Evolutionary conservation across 352 stramenopile genomes (phyloP).

Genomic region (Ochromonadaceae sp.): DNA sequence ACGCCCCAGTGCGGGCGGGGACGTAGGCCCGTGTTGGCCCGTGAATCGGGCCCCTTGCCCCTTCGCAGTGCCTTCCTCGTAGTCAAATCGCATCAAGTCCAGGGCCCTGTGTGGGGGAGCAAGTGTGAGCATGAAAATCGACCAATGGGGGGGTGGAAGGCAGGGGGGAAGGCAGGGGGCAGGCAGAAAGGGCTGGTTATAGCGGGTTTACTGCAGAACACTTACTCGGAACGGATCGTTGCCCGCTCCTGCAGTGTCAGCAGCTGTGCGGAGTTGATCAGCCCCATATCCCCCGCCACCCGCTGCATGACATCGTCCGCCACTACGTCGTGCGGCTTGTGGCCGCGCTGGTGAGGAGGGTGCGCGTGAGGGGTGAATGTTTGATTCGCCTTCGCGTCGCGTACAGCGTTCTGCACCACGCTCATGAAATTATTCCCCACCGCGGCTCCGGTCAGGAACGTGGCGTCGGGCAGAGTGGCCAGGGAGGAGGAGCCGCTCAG

Average conservation of each 20-base stretch:
- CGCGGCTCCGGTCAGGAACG: not conserved
- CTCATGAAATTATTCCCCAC: not conserved
- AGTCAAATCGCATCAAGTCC: not conserved
- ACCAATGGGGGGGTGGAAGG: too few relatives aligned
- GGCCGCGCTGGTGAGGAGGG: not conserved
- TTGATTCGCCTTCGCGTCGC: not conserved
- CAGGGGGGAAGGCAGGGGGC: not conserved
- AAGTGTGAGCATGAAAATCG: too few relatives aligned
- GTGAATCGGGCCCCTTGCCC: not conserved
- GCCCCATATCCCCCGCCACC: conserved; percentile 2
- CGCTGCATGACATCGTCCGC: conserved; percentile 8
- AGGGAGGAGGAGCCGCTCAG: not conserved
- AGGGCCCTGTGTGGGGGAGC: too few relatives aligned
- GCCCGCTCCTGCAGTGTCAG: not conserved
- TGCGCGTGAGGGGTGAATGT: not conserved
- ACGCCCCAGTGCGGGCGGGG: not conserved
- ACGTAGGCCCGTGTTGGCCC: not conserved
- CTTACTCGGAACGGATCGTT: not conserved
- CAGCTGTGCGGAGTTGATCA: not conserved
- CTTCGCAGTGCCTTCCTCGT: not conserved
- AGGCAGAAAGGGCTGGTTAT: not conserved
- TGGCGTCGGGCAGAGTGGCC: not conserved
- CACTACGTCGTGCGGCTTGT: not conserved
- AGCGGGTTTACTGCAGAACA: not conserved
- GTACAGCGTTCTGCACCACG: not conserved